A percentile compares a stretch with the other conserved stretches of the same genome.
Conservation (phyloP, 495 filamentous ascomycete species). For the Elasticomyces elasticus region DNA sequence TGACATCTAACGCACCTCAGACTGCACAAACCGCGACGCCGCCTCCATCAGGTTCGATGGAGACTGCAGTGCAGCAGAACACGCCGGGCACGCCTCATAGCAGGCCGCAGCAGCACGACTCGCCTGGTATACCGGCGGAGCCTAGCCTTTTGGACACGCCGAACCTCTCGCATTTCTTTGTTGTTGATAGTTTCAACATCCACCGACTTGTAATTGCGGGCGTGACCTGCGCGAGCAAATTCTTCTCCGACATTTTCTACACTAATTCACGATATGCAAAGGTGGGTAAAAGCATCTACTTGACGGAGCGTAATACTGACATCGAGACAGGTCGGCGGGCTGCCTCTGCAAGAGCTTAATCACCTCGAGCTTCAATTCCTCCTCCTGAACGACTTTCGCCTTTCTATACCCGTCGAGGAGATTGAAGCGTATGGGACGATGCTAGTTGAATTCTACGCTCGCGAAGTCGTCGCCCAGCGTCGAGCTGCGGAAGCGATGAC, state of each 20-base stretch:
- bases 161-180: slow-evolving; percentile 71
- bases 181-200: slow-evolving; percentile 98
- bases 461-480: slow-evolving; percentile 73
- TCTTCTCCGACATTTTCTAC: slow-evolving; percentile 99
- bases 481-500: slow-evolving; percentile 15
- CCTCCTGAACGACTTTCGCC: slow-evolving; percentile 90
- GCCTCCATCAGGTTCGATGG: slow-evolving; percentile 34
- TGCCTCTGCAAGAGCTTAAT: slow-evolving; percentile 93
- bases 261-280: slow-evolving; percentile 99
- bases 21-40: slow-evolving; percentile 29
- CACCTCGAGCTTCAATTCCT: slow-evolving; percentile 96
- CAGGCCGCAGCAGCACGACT: slow-evolving; percentile 21
- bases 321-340: slow-evolving; percentile 73
- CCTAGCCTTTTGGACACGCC: slow-evolving; percentile 21
- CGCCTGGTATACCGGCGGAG: slow-evolving; percentile 21
- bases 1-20: slow-evolving; percentile 14
- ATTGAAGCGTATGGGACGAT: slow-evolving; percentile 96
- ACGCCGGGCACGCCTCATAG: slow-evolving; percentile 24
- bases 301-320: slow-evolving; percentile 4
- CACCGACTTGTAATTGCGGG: slow-evolving; percentile 94
- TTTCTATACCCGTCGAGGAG: slow-evolving; percentile 88
- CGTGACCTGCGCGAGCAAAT: slow-evolving; percentile 98
- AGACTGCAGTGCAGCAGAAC: slow-evolving; percentile 16
- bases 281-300: slow-evolving; percentile 44
- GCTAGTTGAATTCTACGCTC: slow-evolving; percentile 95